Evolutionary conservation across 306 rosid genomes (phyloP), one percentile per base, ranked within the genome.

Genomic region (Echinosophora koreensis): DNA sequence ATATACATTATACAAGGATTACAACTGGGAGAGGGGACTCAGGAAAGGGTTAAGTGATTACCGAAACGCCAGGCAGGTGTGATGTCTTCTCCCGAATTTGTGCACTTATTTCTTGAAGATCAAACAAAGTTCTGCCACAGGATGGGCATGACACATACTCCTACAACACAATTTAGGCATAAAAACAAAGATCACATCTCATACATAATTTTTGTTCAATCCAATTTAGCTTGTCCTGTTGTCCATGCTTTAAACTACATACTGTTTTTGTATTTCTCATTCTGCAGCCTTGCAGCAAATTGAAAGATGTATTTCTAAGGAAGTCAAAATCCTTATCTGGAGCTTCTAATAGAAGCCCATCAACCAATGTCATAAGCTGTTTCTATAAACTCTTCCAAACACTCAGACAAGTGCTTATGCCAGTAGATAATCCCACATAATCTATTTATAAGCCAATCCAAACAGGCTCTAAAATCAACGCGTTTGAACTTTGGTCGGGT

Each of bases 121-220:
- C 99, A 71, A 95, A 95, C 87, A 95, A 85, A 35, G 99, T 95
- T 87, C 99, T 88, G n/a, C 99, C 99, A 52, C 99, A 95, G 30
- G 99, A 95, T 72, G 99, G 99, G 84, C 99, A 95, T 11, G 99
- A 95, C 15, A 95, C 99, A 13, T 92, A 95, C 86, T 95, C 99
- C 99, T 95, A 89, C 84, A 87, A 76, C 74, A 65, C 74, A 57
- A 34, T 10, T 70, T 37, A 73, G 10, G 65, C 82, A 76, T 64
- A 62, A 41, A 17, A 51, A 14, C 70, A 79, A 82, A 50, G 3
- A 3, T 30, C 37, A 34, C 3, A 4, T 57, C n/a, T 55, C n/a
- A 22, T 51, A 42, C 1, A 9, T 42, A 22, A 22, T 61, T 75
- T 41, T 57, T 37, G 12, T 67, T 58, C 44, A 1, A 52, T 14